phyloP scores from a whole-genome alignment of 805 yeast species.

The Aciculoconidium aculeatum region DNA sequence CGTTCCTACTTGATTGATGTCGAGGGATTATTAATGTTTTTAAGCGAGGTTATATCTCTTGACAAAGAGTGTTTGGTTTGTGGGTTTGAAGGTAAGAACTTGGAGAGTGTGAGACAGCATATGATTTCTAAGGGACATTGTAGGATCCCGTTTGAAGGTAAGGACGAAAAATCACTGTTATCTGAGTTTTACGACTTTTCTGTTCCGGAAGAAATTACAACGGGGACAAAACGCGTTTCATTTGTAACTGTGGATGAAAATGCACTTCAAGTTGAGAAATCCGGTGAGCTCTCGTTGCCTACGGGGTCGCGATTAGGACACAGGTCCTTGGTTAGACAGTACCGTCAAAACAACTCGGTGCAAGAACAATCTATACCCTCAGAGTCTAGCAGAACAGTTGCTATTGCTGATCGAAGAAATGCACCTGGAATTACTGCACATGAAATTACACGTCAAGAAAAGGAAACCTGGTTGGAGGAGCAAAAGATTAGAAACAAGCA shows the following conservation, averaged over 20 bases:
- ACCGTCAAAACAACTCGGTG: conserved; percentile 50
- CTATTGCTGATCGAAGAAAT: conserved; percentile 61
- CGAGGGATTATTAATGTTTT: conserved; percentile 32
- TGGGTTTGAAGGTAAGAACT: conserved; percentile 37
- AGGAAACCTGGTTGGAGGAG: conserved; percentile 13
- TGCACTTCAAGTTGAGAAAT: conserved; percentile 36
- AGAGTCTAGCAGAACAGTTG: conserved; percentile 70
- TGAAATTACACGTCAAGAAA: conserved; percentile 30
- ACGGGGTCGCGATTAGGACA: conserved; percentile 80
- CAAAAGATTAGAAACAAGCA: conserved; percentile 3
- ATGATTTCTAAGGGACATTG: conserved; percentile 40
- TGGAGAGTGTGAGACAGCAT: conserved; percentile 41
- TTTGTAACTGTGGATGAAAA: conserved; percentile 18
- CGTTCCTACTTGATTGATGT: conserved; percentile 31
- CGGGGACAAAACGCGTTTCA: conserved; percentile 19
- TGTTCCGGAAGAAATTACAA: conserved; percentile 12
- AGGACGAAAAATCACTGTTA: conserved; percentile 29
- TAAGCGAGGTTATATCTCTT: conserved; percentile 32
- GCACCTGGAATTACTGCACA: conserved; percentile 30
- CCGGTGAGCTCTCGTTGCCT: conserved; percentile 69
- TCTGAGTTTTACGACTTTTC: conserved; percentile 35
- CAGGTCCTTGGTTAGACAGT: conserved; percentile 64
- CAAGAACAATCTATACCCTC: conserved; percentile 32
- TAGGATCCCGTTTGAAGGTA: conserved; percentile 39
- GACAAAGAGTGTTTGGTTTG: conserved; percentile 42